Percentiles rank a stretch among this genome's conserved stretches.
Evolutionary conservation across 2,329 filamentous ascomycete genomes (phyloP).

Genomic region (Scedosporium minutisporum): DNA sequence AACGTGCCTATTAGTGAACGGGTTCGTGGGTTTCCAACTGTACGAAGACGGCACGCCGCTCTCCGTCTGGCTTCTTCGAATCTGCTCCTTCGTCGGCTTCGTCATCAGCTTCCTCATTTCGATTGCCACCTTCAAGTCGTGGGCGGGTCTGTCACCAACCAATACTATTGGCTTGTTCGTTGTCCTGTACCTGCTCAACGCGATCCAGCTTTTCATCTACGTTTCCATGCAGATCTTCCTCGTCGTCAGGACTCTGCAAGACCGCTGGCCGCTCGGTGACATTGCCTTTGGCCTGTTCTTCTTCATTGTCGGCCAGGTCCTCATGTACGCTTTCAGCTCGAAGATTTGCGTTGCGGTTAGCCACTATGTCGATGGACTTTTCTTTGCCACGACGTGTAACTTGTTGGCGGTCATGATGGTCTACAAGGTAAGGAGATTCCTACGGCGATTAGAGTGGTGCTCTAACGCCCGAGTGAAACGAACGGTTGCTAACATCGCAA

Average conservation of each 20-base stretch:
- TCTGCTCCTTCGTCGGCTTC: constrained; percentile 73
- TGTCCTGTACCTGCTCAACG: constrained; percentile 85
- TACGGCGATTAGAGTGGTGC: no score
- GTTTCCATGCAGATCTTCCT: constrained; percentile 79
- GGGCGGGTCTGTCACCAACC: constrained; percentile 74
- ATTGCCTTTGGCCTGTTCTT: constrained; percentile 86
- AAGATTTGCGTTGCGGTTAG: constrained; percentile 74
- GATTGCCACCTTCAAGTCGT: constrained; percentile 84
- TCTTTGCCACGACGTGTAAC: constrained; percentile 92
- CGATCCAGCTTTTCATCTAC: constrained; percentile 77
- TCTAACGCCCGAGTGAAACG: not conserved
- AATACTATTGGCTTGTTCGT: constrained; percentile 87
- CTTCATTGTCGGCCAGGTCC: constrained; percentile 83
- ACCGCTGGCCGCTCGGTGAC: constrained; percentile 90
- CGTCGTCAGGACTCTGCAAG: constrained; percentile 81
- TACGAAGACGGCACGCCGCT: constrained; percentile 94
- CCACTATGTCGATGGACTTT: constrained; percentile 90
- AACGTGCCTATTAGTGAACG: constrained; percentile 87
- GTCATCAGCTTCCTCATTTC: constrained; percentile 78
- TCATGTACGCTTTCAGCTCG: constrained; percentile 82
- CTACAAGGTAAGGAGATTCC: constrained; percentile 62
- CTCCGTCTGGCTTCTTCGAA: constrained; percentile 84
- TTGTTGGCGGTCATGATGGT: constrained; percentile 97
- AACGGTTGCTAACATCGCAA: not conserved
- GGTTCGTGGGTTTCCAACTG: constrained; percentile 95